Evolutionary conservation across 2,329 filamentous ascomycete species (phyloP), one percentile per base, ranked within the genome.

Genomic region (Gliomastix tumulicola): DNA sequence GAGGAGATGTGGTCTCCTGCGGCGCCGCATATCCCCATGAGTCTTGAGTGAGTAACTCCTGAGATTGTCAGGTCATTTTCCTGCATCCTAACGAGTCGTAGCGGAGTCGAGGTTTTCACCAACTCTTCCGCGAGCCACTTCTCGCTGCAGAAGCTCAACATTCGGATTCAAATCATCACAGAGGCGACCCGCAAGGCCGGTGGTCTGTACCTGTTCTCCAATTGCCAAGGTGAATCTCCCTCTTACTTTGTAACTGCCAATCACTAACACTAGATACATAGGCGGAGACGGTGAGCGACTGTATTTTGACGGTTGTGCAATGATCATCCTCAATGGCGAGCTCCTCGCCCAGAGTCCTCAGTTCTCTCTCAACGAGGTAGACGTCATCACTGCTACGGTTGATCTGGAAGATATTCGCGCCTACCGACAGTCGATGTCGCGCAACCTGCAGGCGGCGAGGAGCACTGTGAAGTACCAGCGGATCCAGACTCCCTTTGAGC

Each of bases 51-150:
- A n/a, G 13, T 30, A 30, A 30, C 27, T 15, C 7, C n/a, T n/a
- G n/a, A n/a, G n/a, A n/a, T n/a, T n/a, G n/a, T n/a, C n/a, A n/a
- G n/a, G n/a, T n/a, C n/a, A n/a, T n/a, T n/a, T n/a, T n/a, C n/a
- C n/a, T n/a, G 20, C 16, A n/a, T n/a, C 11, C 12, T 16, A 21
- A 44, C 22, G 41, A 72, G 74, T n/a, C 63, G 88, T 3, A 70
- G 79, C 47, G 85, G 86, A 5, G 76, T 78, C 6, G 85, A 87
- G 49, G 79, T 88, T 37, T 72, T 85, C 43, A 76, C 77, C 8
- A 90, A 90, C 55, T 77, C 71, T 4, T 79, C 71, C 36, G 84
- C 79, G 7, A 78, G 69, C 11, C 85, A 90, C 53, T 76, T 79
- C 49, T 47, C 46, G 15, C 42, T 59, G 15, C 67, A 75, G 11